Conservation (phyloP, 2,329 filamentous ascomycete genomes). For the Colletotrichum tamarilloi region DNA sequence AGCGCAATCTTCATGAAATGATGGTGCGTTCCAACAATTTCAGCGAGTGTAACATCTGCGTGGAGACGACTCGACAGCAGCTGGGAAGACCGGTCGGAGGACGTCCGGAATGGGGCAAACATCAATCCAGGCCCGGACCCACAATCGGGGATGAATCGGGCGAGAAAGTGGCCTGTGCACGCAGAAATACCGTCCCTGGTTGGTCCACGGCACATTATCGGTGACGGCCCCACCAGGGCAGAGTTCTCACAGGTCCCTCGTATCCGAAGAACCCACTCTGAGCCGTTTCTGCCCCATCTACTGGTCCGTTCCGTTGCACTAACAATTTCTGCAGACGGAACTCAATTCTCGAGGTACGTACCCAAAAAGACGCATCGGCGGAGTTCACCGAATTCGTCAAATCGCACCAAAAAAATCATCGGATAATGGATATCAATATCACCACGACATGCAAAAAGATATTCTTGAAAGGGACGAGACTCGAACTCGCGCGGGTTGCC, state of each 20-base stretch:
- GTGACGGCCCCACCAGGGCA: slow-evolving; percentile 27
- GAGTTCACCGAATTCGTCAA: neutral
- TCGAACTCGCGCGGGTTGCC: slow-evolving; percentile 36
- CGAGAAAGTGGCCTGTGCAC: neutral
- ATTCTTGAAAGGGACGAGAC: slow-evolving; percentile 31
- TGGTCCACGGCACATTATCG: slow-evolving; percentile 19
- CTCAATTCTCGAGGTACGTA: neutral
- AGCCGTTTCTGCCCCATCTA: neutral
- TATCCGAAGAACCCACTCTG: slow-evolving; percentile 17
- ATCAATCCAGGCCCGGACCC: slow-evolving; percentile 13
- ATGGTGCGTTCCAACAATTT: slow-evolving; percentile 33
- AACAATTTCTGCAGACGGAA: neutral
- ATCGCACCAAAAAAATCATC: neutral
- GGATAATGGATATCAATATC: no score
- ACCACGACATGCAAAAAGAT: neutral
- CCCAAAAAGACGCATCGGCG: neutral
- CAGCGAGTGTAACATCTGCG: slow-evolving; percentile 23
- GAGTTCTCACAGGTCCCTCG: slow-evolving; percentile 29
- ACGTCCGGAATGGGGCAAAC: slow-evolving; percentile 13
- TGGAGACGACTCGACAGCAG: neutral
- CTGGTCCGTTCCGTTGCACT: neutral
- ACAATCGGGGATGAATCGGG: slow-evolving; percentile 21
- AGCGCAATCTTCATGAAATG: slow-evolving; percentile 13
- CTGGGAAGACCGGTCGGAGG: slow-evolving; percentile 13
- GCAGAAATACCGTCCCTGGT: slow-evolving; percentile 4